Evolutionary conservation across 2,329 filamentous ascomycete species (phyloP).

Genomic region (Pyrenochaeta sp.): DNA sequence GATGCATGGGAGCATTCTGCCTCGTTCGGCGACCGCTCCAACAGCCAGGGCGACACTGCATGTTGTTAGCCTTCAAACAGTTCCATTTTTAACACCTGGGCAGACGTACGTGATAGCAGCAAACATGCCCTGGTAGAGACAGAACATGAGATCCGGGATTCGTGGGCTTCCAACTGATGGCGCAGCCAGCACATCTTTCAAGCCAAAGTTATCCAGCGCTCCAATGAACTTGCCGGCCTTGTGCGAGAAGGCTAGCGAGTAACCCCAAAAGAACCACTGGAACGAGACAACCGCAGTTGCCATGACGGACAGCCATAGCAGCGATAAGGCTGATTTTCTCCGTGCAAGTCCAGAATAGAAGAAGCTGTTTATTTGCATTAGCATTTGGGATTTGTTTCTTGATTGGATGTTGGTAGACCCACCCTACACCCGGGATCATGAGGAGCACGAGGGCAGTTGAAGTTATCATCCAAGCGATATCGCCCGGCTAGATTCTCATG

Average conservation of each 20-base stretch:
- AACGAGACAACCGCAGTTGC: slow-evolving; percentile 81
- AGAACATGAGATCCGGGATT: slow-evolving; percentile 85
- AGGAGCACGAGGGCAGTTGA: slow-evolving; percentile 82
- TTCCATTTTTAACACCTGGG: not conserved
- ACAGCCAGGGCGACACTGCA: slow-evolving; percentile 79
- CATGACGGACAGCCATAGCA: slow-evolving; percentile 87
- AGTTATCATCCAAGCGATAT: slow-evolving; percentile 83
- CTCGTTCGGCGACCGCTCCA: slow-evolving; percentile 85
- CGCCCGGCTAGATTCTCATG: slow-evolving; percentile 68
- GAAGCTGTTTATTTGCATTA: slow-evolving; percentile 65
- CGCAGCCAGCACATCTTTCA: slow-evolving; percentile 76
- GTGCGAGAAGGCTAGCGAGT: slow-evolving; percentile 83
- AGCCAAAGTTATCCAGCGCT: slow-evolving; percentile 79
- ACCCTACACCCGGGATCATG: slow-evolving; percentile 91
- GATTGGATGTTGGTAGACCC: slow-evolving; percentile 32
- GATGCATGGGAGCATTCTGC: slow-evolving; percentile 86
- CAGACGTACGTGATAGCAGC: slow-evolving; percentile 79
- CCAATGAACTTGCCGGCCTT: slow-evolving; percentile 79
- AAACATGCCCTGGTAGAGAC: slow-evolving; percentile 89
- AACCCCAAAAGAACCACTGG: slow-evolving; percentile 97
- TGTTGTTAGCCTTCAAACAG: slow-evolving; percentile 4
- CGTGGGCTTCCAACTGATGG: slow-evolving; percentile 77
- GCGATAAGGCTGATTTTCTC: slow-evolving; percentile 85
- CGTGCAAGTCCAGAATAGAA: slow-evolving; percentile 93
- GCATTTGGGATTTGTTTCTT: not conserved